These are phyloP conservation scores for Yarrowia osloensis DNA, from an alignment of 805 yeast genomes.

Conservation along the genomic window DNA sequence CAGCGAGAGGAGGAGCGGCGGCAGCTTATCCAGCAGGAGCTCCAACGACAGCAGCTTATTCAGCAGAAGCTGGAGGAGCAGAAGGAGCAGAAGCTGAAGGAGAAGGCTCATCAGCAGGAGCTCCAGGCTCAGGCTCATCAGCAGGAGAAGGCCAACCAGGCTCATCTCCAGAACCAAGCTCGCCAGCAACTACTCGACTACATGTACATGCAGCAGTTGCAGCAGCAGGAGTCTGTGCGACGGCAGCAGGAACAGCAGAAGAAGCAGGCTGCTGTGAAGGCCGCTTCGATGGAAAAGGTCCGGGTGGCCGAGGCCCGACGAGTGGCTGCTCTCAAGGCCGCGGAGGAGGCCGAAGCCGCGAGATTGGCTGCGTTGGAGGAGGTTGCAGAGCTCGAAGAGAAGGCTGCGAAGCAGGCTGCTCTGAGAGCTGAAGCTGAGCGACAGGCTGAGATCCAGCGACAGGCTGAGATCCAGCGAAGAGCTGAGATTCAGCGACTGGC, in stretches of 20 bases:
- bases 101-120: not conserved
- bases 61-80: not conserved
- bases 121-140: too few relatives aligned
- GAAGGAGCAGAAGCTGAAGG: not conserved
- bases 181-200: conserved; percentile 6
- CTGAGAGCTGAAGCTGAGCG: not conserved
- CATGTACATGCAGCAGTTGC: conserved; percentile 5
- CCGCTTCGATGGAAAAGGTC: conserved; percentile 19
- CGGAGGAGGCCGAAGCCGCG: too few relatives aligned
- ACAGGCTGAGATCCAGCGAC: not conserved
- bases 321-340: not conserved
- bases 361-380: too few relatives aligned
- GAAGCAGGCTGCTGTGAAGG: not conserved
- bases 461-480: not conserved
- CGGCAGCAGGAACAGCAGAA: not conserved
- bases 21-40: not conserved
- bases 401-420: too few relatives aligned
- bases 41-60: not conserved
- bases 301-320: not conserved
- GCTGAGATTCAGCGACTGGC: not conserved
- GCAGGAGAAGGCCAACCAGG: not conserved
- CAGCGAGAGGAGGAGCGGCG: not conserved
- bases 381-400: too few relatives aligned
- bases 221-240: not conserved
- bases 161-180: not conserved